These are phyloP conservation scores for Mucor velutinosus DNA, from an alignment of 371 early-diverging fungal species.

Conservation along the genomic window DNA sequence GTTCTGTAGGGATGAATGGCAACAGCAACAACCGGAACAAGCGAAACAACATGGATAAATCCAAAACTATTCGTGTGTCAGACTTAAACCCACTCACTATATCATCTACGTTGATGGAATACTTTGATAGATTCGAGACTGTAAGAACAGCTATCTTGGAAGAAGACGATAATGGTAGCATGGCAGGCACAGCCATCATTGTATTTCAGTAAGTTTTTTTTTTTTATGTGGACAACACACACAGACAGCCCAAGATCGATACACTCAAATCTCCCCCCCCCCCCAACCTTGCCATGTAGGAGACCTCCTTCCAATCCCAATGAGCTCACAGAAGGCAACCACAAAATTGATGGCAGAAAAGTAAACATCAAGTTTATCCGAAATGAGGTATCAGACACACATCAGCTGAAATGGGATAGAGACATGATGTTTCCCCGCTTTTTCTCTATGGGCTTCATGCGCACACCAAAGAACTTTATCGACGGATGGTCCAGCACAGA, in stretches of 20 bases:
- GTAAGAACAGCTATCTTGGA: constrained; percentile 1
- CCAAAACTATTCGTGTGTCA: neutral
- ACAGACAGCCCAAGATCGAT: too few relatives aligned
- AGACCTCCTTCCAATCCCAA: neutral
- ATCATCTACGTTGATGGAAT: constrained; percentile 11
- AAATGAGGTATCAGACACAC: neutral
- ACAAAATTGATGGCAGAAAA: constrained; percentile 5
- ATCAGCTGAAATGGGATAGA: neutral
- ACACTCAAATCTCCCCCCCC: too few relatives aligned
- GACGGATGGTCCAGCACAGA: constrained; percentile 15
- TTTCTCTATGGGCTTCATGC: constrained; percentile 15
- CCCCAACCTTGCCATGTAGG: neutral
- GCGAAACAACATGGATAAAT: neutral
- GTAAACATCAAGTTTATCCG: neutral
- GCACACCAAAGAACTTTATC: constrained; percentile 10
- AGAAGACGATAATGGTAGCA: constrained; percentile 4
- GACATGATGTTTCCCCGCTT: neutral
- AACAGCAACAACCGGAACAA: neutral
- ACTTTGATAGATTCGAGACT: constrained; percentile 7
- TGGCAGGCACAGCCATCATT: constrained; percentile 5
- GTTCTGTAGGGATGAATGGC: neutral
- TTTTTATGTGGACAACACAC: too few relatives aligned
- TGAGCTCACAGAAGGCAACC: neutral
- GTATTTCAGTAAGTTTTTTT: constrained; percentile 10
- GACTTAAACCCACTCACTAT: constrained; percentile 9